Conservation (phyloP, 805 yeast genomes). For the Suhomyces tanzawaensis region DNA sequence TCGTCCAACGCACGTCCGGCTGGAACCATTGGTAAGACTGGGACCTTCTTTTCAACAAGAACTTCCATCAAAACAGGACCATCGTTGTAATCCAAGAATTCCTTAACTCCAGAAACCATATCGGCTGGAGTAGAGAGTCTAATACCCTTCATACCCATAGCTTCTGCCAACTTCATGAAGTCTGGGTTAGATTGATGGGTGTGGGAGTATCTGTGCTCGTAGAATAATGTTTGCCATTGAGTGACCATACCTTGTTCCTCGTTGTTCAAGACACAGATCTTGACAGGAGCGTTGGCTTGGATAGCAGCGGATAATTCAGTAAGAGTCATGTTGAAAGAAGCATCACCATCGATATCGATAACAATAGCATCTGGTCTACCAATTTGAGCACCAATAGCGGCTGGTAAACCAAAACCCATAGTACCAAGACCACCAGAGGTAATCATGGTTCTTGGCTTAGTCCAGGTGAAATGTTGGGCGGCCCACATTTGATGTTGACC, state of each 20-base stretch:
- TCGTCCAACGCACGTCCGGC: slow-evolving; percentile 94
- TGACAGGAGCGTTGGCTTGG: slow-evolving; percentile 89
- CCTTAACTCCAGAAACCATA: slow-evolving; percentile 44
- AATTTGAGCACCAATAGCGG: slow-evolving; percentile 98
- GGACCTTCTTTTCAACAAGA: slow-evolving; percentile 85
- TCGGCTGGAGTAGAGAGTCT: slow-evolving; percentile 70
- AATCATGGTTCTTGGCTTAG: slow-evolving; percentile 85
- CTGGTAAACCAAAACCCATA: slow-evolving; percentile 97
- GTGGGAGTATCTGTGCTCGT: slow-evolving; percentile 96
- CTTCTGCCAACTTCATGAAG: slow-evolving; percentile 87
- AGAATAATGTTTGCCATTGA: slow-evolving; percentile 97
- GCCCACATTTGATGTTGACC: slow-evolving; percentile 99
- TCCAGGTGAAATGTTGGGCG: slow-evolving; percentile 96
- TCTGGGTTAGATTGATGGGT: slow-evolving; percentile 96
- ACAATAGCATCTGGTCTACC: slow-evolving; percentile 94
- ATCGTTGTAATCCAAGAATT: slow-evolving; percentile 64
- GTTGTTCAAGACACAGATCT: slow-evolving; percentile 85
- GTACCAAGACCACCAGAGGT: slow-evolving; percentile 99
- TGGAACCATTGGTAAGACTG: slow-evolving; percentile 98
- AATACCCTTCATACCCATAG: slow-evolving; percentile 88
- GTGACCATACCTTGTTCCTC: slow-evolving; percentile 99
- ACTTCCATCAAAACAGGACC: slow-evolving; percentile 94
- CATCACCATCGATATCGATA: slow-evolving; percentile 98
- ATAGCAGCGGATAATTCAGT: slow-evolving; percentile 92
- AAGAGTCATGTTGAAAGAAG: slow-evolving; percentile 97